Evolutionary conservation across 306 rosid species (phyloP).

Genomic region (Inga laurina): DNA sequence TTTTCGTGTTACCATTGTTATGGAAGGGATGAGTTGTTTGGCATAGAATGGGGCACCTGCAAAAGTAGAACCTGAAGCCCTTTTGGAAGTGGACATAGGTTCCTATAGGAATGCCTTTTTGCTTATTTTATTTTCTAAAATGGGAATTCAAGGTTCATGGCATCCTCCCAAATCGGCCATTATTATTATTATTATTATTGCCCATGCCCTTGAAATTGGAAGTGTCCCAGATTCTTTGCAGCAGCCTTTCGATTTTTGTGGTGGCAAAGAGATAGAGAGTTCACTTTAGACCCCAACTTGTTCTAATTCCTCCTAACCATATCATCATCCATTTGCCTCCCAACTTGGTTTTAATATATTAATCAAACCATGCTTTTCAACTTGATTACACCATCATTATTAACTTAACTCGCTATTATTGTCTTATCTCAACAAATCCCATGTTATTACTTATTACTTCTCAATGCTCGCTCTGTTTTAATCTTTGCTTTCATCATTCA

Average conservation of each 20-base stretch:
- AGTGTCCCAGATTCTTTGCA: not conserved
- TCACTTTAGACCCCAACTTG: not conserved
- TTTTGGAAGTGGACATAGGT: not conserved
- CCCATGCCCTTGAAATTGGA: not conserved
- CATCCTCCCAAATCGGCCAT: not conserved
- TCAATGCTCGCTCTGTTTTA: not conserved
- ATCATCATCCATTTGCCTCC: not conserved
- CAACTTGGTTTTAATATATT: not conserved
- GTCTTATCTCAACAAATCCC: not conserved
- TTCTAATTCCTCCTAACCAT: not conserved
- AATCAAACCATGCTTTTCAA: not conserved
- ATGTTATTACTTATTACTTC: not conserved
- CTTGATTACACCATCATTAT: not conserved
- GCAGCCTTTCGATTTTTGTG: not conserved
- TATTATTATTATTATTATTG: too few species aligned
- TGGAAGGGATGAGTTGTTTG: not conserved
- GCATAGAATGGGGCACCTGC: not conserved
- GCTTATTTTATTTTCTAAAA: conserved; percentile 34
- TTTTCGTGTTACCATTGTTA: too few species aligned
- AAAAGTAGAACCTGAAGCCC: not conserved
- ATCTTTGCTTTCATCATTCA: too few species aligned
- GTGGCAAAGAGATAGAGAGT: not conserved
- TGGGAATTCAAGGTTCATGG: conserved; percentile 41
- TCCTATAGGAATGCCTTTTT: not conserved
- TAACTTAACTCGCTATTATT: not conserved